Percentiles rank a stretch among this genome's conserved stretches.
These are phyloP conservation scores for Podaxis sp. DNA, from an alignment of 768 basidiomycete genomes.

Conservation along the genomic window DNA sequence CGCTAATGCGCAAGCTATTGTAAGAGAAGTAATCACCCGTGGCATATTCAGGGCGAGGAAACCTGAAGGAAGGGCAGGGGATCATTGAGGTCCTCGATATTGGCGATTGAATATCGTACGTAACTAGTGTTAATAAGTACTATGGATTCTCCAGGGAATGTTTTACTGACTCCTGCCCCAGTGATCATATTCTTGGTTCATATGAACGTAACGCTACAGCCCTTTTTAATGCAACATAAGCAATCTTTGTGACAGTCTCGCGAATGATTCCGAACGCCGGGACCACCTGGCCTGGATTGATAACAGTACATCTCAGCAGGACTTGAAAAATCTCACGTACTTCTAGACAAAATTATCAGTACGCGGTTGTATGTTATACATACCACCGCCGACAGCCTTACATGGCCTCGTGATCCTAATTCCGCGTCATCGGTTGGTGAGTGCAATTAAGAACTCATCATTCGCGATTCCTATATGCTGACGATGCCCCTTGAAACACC, in stretches of 20 bases:
- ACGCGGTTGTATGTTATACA: not conserved
- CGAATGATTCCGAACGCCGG: too few relatives aligned
- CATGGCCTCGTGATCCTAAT: not conserved
- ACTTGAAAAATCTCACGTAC: too few relatives aligned
- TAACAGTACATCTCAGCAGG: too few relatives aligned
- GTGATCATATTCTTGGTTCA: too few relatives aligned
- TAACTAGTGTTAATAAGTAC: not conserved
- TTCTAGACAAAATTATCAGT: not conserved
- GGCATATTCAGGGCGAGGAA: slow-evolving; percentile 71
- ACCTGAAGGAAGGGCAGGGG: slow-evolving; percentile 65
- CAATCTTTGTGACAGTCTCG: too few relatives aligned
- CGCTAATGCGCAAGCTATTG: slow-evolving; percentile 48
- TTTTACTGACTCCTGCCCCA: too few relatives aligned
- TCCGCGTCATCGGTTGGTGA: not conserved
- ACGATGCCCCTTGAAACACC: not conserved
- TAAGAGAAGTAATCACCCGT: slow-evolving; percentile 53
- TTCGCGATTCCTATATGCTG: not conserved
- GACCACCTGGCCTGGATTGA: too few relatives aligned
- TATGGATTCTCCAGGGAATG: too few relatives aligned
- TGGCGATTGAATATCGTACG: not conserved
- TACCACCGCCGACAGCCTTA: not conserved
- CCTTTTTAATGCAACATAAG: too few relatives aligned
- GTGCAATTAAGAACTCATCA: not conserved
- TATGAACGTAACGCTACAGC: too few relatives aligned
- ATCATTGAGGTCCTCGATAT: slow-evolving; percentile 21